Base-by-base conservation (phyloP, 179 eudicot genomes). In the Drosera spatulata region DNA sequence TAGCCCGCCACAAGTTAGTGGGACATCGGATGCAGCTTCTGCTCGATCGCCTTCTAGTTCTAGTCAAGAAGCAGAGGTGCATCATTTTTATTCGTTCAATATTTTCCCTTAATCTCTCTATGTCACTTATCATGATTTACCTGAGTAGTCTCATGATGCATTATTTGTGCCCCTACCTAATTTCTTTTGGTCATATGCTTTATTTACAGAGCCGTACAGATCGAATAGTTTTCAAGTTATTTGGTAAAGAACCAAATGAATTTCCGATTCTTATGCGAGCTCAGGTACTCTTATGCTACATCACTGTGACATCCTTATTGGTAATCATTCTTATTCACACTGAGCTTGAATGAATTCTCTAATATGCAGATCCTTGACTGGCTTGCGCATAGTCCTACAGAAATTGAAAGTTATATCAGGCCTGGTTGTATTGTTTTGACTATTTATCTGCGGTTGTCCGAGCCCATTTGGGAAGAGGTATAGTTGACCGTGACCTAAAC, bases 31-130 rank as follows among this genome's bases (percentile, higher is more conserved):
- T 60, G 82, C 91, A 15, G 78, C 79, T 6, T 70, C 85, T 42
- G 79, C 81, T 45, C 91, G 60, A 47, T 89, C 95, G 58, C 91
- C 85, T 62, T 84, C 97, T 69, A 82, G 91, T 71, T 89, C 88
- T 53, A 80, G 85, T 59, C 95, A 91, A 53, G 97, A 86, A 62
- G 81, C 79, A 64, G 95, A 86, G 95, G 97, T 88, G 72, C n/a
- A 42, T 48, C 13, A 38, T 6, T 3, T 38, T 48, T 63, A 7
- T 0, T 41, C 39, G 22, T n/a, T 54, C 38, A 44, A 37, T 1
- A 13, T 5, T 53, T 10, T 56, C 33, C 62, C 40, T 13, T 52
- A 7, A 14, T 10, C 44, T 39, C 22, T 4, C 59, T 56, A 7
- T 50, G 22, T 37, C 14, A 6, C 6, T 41, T 61, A 39, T 39